Percentiles rank a stretch among this genome's conserved stretches.
These are phyloP conservation scores for Musa beccarii DNA, from an alignment of 176 grass and related monocot species.

Conservation along the genomic window DNA sequence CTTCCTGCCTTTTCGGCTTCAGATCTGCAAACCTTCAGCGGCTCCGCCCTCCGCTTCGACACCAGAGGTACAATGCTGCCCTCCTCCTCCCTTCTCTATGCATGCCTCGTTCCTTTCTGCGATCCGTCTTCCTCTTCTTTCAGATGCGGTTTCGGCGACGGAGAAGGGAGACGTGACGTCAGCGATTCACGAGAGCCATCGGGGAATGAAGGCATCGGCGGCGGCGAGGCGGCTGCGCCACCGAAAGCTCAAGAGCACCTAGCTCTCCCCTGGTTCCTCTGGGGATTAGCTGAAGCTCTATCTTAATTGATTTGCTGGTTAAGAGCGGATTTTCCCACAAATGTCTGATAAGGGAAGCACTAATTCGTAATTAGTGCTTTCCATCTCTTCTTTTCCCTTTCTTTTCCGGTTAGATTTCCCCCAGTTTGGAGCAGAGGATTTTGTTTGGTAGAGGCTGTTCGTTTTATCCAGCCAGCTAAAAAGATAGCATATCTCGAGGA, in stretches of 20 bases:
- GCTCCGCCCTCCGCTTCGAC: not conserved
- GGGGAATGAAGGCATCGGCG: conserved; percentile 46
- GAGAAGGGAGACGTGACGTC: not conserved
- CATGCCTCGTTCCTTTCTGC: not conserved
- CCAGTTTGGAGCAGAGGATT: no score
- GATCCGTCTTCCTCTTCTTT: conserved; percentile 6
- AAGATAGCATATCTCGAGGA: no score
- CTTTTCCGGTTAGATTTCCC: no score
- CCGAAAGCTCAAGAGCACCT: conserved; percentile 23
- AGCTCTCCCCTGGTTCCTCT: no score
- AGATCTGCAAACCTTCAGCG: conserved; percentile 34
- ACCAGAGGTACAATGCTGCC: conserved; percentile 3
- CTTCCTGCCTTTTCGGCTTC: conserved; percentile 1
- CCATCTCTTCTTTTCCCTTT: no score
- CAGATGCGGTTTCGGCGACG: conserved; percentile 8
- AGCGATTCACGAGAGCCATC: conserved; percentile 12
- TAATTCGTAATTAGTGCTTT: no score
- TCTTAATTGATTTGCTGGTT: no score
- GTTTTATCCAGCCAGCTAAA: no score
- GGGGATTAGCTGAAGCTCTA: no score
- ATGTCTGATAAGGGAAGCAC: no score
- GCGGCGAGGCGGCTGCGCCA: conserved; percentile 12
- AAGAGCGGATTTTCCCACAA: no score
- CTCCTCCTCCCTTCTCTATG: not conserved
- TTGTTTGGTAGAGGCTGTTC: no score